phyloP scores from a whole-genome alignment of 345 rosid species.

The Brassica carinata region DNA sequence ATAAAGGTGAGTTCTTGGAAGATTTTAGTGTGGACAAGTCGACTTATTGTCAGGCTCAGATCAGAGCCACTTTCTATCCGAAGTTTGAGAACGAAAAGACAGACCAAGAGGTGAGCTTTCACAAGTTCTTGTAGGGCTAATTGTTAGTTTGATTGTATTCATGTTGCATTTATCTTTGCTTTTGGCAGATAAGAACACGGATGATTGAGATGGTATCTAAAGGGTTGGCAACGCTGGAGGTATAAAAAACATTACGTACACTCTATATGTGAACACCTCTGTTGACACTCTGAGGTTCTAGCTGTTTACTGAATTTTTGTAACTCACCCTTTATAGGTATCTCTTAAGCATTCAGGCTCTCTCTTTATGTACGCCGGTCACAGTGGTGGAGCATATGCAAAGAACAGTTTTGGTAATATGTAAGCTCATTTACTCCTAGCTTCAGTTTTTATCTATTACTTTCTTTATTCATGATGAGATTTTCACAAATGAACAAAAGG shows the following conservation, averaged over 20 bases:
- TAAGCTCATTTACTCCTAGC: slow-evolving; percentile 42
- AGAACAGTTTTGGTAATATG: slow-evolving; percentile 98
- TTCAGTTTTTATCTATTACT: neutral
- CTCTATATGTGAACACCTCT: neutral
- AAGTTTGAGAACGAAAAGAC: slow-evolving; percentile 98
- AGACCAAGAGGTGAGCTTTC: slow-evolving; percentile 82
- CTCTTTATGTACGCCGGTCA: slow-evolving; percentile 96
- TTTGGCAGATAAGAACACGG: slow-evolving; percentile 71
- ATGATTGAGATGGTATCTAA: slow-evolving; percentile 91
- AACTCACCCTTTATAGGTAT: slow-evolving; percentile 58
- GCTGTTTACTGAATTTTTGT: slow-evolving; percentile 1
- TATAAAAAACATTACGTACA: slow-evolving; percentile 31
- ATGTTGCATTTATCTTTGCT: slow-evolving; percentile 13
- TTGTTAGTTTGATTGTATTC: slow-evolving; percentile 2
- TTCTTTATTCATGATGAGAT: slow-evolving; percentile 3
- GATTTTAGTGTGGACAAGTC: slow-evolving; percentile 68
- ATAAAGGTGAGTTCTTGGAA: slow-evolving; percentile 50
- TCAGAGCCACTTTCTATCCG: slow-evolving; percentile 96
- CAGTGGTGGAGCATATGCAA: slow-evolving; percentile 97
- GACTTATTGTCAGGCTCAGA: slow-evolving; percentile 67
- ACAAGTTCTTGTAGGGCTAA: neutral
- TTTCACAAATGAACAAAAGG: neutral
- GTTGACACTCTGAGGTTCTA: slow-evolving; percentile 7
- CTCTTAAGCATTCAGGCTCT: slow-evolving; percentile 97
- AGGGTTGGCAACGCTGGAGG: slow-evolving; percentile 88